phyloP scores from a whole-genome alignment of 768 basidiomycete species.

The Podaxis sp. region DNA sequence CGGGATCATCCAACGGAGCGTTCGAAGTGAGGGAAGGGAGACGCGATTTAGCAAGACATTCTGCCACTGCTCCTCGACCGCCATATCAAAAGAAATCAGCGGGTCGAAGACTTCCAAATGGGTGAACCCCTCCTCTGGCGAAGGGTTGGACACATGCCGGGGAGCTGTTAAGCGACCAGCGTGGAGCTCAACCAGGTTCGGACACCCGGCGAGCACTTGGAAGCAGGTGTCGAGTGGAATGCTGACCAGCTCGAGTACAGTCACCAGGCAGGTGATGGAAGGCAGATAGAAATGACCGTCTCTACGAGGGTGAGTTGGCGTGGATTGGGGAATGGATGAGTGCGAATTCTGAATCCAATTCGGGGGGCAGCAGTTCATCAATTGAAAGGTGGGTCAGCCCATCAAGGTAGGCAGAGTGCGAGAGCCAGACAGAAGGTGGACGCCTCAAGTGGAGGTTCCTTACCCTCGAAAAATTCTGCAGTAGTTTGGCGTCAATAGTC shows the following conservation, averaged over 20 bases:
- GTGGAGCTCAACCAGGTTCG: background rate
- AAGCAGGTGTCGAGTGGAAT: background rate
- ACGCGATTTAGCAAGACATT: background rate
- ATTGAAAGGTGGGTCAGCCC: background rate
- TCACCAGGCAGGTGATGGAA: background rate
- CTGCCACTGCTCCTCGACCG: background rate
- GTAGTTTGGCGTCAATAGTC: background rate
- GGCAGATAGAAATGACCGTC: background rate
- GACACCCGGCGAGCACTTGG: background rate
- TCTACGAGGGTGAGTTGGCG: background rate
- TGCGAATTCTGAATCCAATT: background rate
- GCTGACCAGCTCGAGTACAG: background rate
- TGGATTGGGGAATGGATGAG: background rate
- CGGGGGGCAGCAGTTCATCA: background rate
- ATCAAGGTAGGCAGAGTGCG: background rate
- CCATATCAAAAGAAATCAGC: background rate
- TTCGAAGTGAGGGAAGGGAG: background rate
- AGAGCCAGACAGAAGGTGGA: background rate
- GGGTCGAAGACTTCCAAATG: background rate
- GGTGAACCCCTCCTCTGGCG: background rate
- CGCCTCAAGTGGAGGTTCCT: background rate
- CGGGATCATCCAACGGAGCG: background rate
- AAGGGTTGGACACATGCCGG: background rate
- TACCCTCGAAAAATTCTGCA: background rate
- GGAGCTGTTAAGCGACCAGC: background rate